Percentiles rank a stretch among this genome's conserved stretches.
Conservation (phyloP, 164 flowering plant species). For the Akebia trifoliata region DNA sequence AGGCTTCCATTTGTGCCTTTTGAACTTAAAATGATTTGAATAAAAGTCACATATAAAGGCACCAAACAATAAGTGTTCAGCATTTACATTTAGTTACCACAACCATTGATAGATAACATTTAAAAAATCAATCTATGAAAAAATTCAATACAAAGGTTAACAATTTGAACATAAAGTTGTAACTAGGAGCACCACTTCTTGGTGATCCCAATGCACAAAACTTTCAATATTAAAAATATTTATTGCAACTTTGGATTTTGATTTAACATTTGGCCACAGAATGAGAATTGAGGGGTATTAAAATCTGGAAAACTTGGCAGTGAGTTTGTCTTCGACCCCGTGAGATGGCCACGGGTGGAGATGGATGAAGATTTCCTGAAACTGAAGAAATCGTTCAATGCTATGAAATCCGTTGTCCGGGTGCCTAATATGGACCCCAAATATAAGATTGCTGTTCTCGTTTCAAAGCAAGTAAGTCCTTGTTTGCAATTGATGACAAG, state of each 20-base stretch:
- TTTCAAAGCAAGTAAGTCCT: slow-evolving; percentile 71
- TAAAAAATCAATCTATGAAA: too few species aligned
- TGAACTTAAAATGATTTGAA: too few species aligned
- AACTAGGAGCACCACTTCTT: too few species aligned
- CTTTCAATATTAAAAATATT: too few species aligned
- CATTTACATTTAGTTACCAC: too few species aligned
- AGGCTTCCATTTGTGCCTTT: too few species aligned
- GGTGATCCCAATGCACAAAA: too few species aligned
- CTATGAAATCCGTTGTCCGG: slow-evolving; percentile 67
- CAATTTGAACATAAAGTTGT: too few species aligned
- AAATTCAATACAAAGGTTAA: too few species aligned
- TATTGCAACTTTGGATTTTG: not conserved
- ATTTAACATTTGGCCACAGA: not conserved
- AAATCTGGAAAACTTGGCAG: slow-evolving; percentile 37
- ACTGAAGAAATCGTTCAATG: slow-evolving; percentile 55
- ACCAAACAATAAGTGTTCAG: too few species aligned
- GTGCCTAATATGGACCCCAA: slow-evolving; percentile 79
- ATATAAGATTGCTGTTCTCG: slow-evolving; percentile 77
- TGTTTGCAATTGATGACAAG: not conserved
- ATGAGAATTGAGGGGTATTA: not conserved
- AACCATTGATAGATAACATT: too few species aligned
- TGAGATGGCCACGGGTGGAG: slow-evolving; percentile 70
- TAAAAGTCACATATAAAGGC: too few species aligned
- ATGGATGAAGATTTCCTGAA: slow-evolving; percentile 76
- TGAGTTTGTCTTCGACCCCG: slow-evolving; percentile 77